These are phyloP conservation scores for Mycena chlorophos DNA, from an alignment of 768 basidiomycete genomes.

Conservation along the genomic window DNA sequence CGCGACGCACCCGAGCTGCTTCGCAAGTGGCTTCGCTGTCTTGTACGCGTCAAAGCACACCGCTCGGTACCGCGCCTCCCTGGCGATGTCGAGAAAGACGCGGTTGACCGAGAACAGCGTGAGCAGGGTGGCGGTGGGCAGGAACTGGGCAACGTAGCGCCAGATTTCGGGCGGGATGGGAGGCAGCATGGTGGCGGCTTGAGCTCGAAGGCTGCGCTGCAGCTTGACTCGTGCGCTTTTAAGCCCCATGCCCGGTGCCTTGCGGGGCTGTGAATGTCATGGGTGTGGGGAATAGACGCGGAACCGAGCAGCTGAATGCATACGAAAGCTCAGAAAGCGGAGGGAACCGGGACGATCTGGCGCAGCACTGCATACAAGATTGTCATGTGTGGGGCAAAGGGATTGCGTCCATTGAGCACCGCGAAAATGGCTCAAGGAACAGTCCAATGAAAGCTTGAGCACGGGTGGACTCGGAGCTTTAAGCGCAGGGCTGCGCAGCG, in stretches of 20 bases:
- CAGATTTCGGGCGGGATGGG: conserved; percentile 29
- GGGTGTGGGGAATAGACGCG: no score
- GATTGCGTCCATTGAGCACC: no score
- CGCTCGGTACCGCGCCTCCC: conserved; percentile 27
- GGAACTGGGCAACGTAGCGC: conserved; percentile 28
- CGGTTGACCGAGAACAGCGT: conserved; percentile 83
- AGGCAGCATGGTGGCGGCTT: conserved; percentile 6
- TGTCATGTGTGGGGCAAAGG: no score
- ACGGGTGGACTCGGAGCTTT: no score
- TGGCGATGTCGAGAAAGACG: conserved; percentile 82
- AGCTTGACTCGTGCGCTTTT: background rate
- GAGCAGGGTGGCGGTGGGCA: conserved; percentile 26
- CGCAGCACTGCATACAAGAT: no score
- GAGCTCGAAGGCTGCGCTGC: background rate
- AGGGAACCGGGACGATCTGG: no score
- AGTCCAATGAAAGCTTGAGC: no score
- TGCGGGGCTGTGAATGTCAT: conserved; percentile 1
- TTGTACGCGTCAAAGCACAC: conserved; percentile 28
- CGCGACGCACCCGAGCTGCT: conserved; percentile 30
- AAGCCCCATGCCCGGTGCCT: no score
- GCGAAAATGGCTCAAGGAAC: no score
- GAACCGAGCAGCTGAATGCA: no score
- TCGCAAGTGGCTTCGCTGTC: conserved; percentile 31
- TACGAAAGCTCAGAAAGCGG: no score
- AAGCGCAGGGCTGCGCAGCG: no score